Percentiles rank a stretch among this genome's conserved stretches.
These are phyloP conservation scores for Mycena albidolilacea DNA, from an alignment of 768 basidiomycete genomes.

Conservation along the genomic window DNA sequence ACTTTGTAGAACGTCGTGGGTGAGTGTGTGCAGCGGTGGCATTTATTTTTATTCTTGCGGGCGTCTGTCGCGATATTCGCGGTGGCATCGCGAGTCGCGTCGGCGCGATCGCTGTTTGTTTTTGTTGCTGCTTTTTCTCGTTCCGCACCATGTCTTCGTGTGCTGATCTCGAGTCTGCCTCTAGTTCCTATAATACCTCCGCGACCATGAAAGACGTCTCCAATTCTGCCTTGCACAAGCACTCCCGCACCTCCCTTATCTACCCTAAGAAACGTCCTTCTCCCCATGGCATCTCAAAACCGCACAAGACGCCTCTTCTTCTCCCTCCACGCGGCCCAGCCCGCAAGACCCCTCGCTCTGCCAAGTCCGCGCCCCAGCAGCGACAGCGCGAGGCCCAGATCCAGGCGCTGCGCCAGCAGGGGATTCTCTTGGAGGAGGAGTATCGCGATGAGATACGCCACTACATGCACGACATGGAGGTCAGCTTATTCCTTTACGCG, in stretches of 20 bases:
- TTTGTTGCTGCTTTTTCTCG: conserved; percentile 44
- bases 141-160: conserved; percentile 57
- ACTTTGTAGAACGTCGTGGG: conserved; percentile 53
- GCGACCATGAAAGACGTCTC: conserved; percentile 83
- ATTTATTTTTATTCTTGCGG: conserved; percentile 34
- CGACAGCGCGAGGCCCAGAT: conserved; percentile 81
- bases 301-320: conserved; percentile 69
- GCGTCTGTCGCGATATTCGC: conserved; percentile 37
- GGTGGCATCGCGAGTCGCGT: conserved; percentile 12
- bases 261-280: conserved; percentile 92
- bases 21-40: conserved; percentile 46
- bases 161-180: conserved; percentile 46
- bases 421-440: conserved; percentile 92
- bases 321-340: conserved; percentile 63
- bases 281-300: conserved; percentile 82
- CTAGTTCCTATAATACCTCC: conserved; percentile 39
- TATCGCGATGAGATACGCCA: conserved; percentile 93
- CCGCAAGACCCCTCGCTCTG: conserved; percentile 77
- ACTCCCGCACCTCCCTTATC: conserved; percentile 73
- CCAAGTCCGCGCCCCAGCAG: conserved; percentile 74
- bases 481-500: conserved; percentile 57
- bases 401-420: conserved; percentile 77
- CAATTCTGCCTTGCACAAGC: conserved; percentile 67
- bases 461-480: conserved; percentile 99
- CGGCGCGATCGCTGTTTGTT: conserved; percentile 37